Evolutionary conservation across 176 grass and related monocot species (phyloP).

Genomic region (Zizania latifolia): DNA sequence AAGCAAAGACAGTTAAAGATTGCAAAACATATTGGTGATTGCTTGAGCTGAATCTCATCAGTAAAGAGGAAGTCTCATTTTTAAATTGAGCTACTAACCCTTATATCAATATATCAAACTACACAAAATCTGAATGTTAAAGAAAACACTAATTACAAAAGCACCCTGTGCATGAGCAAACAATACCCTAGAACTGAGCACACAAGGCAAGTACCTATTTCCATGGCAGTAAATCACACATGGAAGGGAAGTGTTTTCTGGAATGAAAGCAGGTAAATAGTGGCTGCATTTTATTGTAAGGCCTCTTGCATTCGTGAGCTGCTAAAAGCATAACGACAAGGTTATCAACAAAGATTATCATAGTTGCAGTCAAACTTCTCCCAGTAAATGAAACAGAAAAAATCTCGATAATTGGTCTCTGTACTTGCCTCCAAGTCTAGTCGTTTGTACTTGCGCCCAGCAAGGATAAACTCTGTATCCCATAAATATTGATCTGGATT

Average conservation of each 20-base stretch:
- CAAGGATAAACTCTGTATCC: slow-evolving; percentile 78
- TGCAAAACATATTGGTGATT: slow-evolving; percentile 26
- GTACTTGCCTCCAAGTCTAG: slow-evolving; percentile 99
- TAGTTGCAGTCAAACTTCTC: slow-evolving; percentile 19
- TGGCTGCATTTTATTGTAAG: slow-evolving; percentile 91
- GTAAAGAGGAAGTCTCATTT: not conserved
- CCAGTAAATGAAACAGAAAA: slow-evolving; percentile 46
- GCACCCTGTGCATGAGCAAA: no score
- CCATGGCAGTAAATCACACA: slow-evolving; percentile 97
- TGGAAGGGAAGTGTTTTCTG: slow-evolving; percentile 65
- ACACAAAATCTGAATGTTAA: slow-evolving; percentile 22
- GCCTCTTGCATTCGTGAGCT: slow-evolving; percentile 85
- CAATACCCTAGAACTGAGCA: slow-evolving; percentile 14
- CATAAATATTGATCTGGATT: slow-evolving; percentile 98
- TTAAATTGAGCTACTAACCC: slow-evolving; percentile 12
- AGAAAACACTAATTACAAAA: not conserved
- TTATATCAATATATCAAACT: not conserved
- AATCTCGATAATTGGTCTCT: slow-evolving; percentile 67
- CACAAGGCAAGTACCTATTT: slow-evolving; percentile 67
- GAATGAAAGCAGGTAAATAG: slow-evolving; percentile 67
- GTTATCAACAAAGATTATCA: slow-evolving; percentile 21
- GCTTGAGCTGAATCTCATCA: slow-evolving; percentile 1
- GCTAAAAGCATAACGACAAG: slow-evolving; percentile 31
- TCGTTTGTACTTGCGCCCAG: slow-evolving; percentile 83
- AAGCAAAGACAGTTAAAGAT: slow-evolving; percentile 36